A percentile compares a stretch with the other conserved stretches of the same genome.
These are phyloP conservation scores for Arthrinium phaeospermum DNA, from an alignment of 2,329 filamentous ascomycete species.

Conservation along the genomic window DNA sequence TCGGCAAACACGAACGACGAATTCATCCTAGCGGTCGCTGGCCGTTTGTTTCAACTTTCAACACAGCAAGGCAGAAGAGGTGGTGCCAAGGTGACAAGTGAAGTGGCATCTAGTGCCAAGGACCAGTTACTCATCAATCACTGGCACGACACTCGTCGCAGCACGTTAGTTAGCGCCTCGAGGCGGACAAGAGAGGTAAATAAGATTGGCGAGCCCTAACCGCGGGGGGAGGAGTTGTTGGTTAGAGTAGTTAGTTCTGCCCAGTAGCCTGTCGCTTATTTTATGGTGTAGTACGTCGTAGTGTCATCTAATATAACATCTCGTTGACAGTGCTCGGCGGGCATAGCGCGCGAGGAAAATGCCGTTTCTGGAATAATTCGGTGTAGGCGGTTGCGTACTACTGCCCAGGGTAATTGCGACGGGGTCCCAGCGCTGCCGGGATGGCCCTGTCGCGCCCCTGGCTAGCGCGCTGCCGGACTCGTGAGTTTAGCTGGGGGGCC, in stretches of 20 bases:
- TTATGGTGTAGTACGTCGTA: too few relatives aligned
- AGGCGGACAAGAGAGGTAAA: neutral
- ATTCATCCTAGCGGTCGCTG: neutral
- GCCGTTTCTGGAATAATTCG: neutral
- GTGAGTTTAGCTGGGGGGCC: neutral
- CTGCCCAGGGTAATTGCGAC: neutral
- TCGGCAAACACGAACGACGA: neutral
- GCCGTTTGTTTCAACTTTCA: neutral
- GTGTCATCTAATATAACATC: too few relatives aligned
- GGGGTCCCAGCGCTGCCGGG: neutral
- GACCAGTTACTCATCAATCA: neutral
- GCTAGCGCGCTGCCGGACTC: neutral
- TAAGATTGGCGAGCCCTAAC: neutral
- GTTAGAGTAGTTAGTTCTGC: too few relatives aligned
- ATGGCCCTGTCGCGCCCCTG: neutral
- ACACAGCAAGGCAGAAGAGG: neutral
- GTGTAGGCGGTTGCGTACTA: neutral
- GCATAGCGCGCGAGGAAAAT: neutral
- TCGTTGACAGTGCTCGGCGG: neutral
- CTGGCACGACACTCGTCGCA: slow-evolving; percentile 9
- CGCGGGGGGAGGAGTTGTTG: neutral
- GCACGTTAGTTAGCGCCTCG: neutral
- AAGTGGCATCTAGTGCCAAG: neutral
- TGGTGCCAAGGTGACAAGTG: neutral
- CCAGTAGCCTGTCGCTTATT: neutral